Conservation (phyloP, 352 stramenopile species). For the Thalassiosira ordinaria region DNA sequence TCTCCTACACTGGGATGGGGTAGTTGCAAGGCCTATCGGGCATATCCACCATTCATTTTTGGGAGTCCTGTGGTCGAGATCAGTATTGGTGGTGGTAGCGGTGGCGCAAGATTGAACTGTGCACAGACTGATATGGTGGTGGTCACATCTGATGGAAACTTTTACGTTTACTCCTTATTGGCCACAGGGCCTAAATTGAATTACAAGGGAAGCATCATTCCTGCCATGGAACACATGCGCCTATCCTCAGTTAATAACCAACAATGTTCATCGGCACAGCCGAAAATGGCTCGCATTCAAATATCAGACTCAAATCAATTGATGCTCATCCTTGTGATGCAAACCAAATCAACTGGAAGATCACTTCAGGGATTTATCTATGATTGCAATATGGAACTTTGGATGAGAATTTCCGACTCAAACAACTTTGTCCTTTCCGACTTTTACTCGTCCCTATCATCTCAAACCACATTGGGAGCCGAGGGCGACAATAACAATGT, state of each 20-base stretch:
- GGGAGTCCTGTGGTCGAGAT: constrained; percentile 63
- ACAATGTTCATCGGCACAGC: constrained; percentile 36
- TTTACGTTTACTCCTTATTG: constrained; percentile 69
- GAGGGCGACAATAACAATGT: constrained; percentile 6
- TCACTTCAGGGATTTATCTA: constrained; percentile 81
- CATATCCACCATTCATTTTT: constrained; percentile 73
- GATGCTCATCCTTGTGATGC: constrained; percentile 67
- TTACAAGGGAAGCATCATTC: constrained; percentile 76
- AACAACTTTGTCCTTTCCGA: constrained; percentile 78
- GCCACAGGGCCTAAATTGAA: constrained; percentile 43
- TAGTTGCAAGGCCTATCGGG: constrained; percentile 68
- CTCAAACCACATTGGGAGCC: constrained; percentile 5
- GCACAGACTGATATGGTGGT: constrained; percentile 78
- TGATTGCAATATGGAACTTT: constrained; percentile 69
- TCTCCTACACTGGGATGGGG: constrained; percentile 72
- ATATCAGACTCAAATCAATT: constrained; percentile 71
- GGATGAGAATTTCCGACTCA: constrained; percentile 77
- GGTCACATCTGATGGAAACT: constrained; percentile 70
- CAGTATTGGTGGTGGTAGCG: constrained; percentile 24
- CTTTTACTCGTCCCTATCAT: constrained; percentile 72
- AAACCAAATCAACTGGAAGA: constrained; percentile 40
- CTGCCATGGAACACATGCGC: constrained; percentile 78
- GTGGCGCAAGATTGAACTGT: too few relatives aligned
- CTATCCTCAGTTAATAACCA: constrained; percentile 46
- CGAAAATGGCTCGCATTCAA: constrained; percentile 70